phyloP scores from a whole-genome alignment of 2,329 filamentous ascomycete genomes.

The Leptographium flavum region DNA sequence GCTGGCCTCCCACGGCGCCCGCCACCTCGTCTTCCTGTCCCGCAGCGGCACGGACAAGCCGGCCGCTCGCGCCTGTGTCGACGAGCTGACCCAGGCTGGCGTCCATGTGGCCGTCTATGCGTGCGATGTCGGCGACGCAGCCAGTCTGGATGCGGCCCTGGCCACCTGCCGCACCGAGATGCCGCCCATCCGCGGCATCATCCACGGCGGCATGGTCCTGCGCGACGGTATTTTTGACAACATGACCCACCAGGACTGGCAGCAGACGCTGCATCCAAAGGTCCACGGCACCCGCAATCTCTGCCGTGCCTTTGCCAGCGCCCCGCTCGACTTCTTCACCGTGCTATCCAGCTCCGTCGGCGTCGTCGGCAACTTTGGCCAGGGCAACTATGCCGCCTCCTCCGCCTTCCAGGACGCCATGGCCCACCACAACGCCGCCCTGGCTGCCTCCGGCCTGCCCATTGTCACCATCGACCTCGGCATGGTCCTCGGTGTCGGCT shows the following conservation, averaged over 20 bases:
- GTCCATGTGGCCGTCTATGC: background rate
- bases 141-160: background rate
- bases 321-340: conserved; percentile 24
- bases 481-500: conserved; percentile 10
- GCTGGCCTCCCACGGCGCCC: conserved; percentile 17
- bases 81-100: background rate
- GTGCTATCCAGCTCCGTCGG: conserved; percentile 25
- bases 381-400: conserved; percentile 25
- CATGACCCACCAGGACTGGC: conserved; percentile 5
- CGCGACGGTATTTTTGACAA: conserved; percentile 2
- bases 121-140: background rate
- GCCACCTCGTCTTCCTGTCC: conserved; percentile 16
- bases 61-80: background rate
- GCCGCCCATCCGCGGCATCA: conserved; percentile 24
- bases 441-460: background rate
- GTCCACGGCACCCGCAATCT: conserved; percentile 8
- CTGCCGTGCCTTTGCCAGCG: background rate
- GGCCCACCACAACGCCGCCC: background rate
- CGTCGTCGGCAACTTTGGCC: conserved; percentile 20
- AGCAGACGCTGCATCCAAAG: conserved; percentile 6
- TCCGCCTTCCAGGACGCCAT: conserved; percentile 20
- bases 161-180: too few species aligned
- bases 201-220: conserved; percentile 29
- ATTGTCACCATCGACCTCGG: conserved; percentile 12
- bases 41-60: conserved; percentile 12